These are phyloP conservation scores for Candida nitratophila DNA, from an alignment of 805 yeast species.

Conservation along the genomic window DNA sequence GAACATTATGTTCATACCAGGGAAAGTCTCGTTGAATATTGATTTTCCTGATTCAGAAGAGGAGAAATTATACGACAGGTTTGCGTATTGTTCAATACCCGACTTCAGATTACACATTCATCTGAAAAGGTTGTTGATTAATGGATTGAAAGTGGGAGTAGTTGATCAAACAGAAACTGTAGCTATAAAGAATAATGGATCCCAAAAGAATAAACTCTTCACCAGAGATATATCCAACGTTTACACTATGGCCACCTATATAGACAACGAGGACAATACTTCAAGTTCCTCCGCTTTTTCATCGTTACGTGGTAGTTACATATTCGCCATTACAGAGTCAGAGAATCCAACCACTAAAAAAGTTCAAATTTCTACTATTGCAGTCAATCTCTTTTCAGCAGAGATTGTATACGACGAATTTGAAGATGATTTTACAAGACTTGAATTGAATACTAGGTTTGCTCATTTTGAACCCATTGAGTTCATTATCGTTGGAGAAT, in stretches of 20 bases:
- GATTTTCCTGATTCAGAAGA: conserved; percentile 30
- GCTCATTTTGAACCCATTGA: conserved; percentile 75
- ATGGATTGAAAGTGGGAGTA: conserved; percentile 78
- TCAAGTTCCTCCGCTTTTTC: conserved; percentile 7
- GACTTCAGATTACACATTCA: conserved; percentile 68
- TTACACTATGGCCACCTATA: conserved; percentile 78
- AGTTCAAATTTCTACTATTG: conserved; percentile 39
- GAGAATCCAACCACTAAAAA: neutral
- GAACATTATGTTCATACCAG: conserved; percentile 67
- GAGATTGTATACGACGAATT: conserved; percentile 69
- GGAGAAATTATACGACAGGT: conserved; percentile 45
- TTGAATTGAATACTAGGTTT: conserved; percentile 66
- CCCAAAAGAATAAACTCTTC: conserved; percentile 53
- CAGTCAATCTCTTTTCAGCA: conserved; percentile 69
- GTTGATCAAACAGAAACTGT: conserved; percentile 82
- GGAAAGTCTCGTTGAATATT: conserved; percentile 48
- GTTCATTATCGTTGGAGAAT: conserved; percentile 39
- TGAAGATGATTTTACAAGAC: conserved; percentile 47
- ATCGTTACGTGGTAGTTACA: conserved; percentile 34
- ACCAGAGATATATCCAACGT: conserved; percentile 61
- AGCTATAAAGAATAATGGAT: conserved; percentile 51
- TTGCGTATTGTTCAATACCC: conserved; percentile 86
- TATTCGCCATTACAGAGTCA: conserved; percentile 36
- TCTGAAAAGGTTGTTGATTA: conserved; percentile 60
- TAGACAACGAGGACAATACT: conserved; percentile 40